These are phyloP conservation scores for Dictyostelium intermedium DNA, from an alignment of 78 protist species.

Conservation along the genomic window DNA sequence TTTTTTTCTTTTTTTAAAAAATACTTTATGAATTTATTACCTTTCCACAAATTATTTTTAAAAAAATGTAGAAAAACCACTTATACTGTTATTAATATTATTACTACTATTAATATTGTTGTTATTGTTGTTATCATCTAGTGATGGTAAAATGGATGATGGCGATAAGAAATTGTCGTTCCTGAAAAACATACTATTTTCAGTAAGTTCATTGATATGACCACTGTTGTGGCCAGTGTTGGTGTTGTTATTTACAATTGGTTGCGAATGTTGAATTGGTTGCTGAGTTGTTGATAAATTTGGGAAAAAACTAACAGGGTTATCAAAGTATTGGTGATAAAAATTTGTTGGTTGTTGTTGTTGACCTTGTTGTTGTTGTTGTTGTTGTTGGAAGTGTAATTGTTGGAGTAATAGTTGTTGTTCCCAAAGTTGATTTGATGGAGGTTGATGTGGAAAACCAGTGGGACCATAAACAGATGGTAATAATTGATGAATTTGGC, in stretches of 20 bases:
- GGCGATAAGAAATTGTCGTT: neutral
- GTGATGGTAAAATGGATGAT: neutral
- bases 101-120: neutral
- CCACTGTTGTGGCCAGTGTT: neutral
- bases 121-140: neutral
- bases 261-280: neutral
- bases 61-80: neutral
- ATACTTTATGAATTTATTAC: too few relatives aligned
- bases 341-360: neutral
- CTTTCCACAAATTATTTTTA: neutral
- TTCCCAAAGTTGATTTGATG: neutral
- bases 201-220: neutral
- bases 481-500: neutral
- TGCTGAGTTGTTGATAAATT: neutral
- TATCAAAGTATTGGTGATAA: neutral
- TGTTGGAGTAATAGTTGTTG: slow-evolving; percentile 10
- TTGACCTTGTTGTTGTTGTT: neutral
- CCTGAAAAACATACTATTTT: neutral
- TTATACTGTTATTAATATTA: neutral
- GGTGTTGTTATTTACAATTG: neutral
- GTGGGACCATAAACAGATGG: neutral
- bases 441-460: neutral
- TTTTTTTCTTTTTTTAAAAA: too few relatives aligned
- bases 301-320: neutral
- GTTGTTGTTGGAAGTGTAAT: neutral